Evolutionary conservation across 2,329 filamentous ascomycete species (phyloP).

Genomic region (Tolypocladium cylindrosporum): DNA sequence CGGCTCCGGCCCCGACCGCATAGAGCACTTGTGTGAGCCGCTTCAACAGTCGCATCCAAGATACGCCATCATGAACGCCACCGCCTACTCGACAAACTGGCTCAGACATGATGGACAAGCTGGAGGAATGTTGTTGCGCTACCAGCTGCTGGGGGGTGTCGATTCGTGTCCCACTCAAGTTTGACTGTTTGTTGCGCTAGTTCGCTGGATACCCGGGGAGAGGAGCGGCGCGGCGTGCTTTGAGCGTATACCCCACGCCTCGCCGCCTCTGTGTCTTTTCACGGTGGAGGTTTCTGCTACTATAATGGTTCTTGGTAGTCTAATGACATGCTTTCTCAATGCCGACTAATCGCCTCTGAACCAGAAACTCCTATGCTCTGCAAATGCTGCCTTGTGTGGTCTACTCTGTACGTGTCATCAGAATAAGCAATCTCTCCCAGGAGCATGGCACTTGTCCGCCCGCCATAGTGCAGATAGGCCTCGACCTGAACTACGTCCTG

Average conservation of each 20-base stretch:
- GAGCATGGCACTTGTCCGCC: background rate
- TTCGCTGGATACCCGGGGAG: slow-evolving; percentile 22
- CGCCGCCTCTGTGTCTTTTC: slow-evolving; percentile 4
- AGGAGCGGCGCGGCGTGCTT: slow-evolving; percentile 7
- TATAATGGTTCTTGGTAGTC: slow-evolving; percentile 5
- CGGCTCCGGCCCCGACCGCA: slow-evolving; percentile 12
- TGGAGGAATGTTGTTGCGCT: background rate
- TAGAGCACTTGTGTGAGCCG: slow-evolving; percentile 2
- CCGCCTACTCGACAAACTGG: background rate
- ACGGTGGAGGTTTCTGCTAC: slow-evolving; percentile 5
- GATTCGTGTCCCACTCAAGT: background rate
- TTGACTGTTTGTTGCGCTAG: slow-evolving; percentile 9
- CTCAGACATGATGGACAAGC: background rate
- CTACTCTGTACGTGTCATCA: background rate
- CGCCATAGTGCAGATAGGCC: background rate
- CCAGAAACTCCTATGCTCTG: background rate
- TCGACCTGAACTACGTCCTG: background rate
- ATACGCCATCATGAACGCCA: background rate
- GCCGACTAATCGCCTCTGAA: background rate
- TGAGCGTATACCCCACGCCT: slow-evolving; percentile 19
- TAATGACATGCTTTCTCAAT: background rate
- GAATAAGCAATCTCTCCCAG: background rate
- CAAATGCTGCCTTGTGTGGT: background rate
- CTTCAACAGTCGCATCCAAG: background rate
- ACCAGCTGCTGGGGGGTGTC: background rate